Evolutionary conservation across 495 filamentous ascomycete genomes (phyloP), one percentile per base, ranked within the genome.

Genomic region (Podospora tetraspora): DNA sequence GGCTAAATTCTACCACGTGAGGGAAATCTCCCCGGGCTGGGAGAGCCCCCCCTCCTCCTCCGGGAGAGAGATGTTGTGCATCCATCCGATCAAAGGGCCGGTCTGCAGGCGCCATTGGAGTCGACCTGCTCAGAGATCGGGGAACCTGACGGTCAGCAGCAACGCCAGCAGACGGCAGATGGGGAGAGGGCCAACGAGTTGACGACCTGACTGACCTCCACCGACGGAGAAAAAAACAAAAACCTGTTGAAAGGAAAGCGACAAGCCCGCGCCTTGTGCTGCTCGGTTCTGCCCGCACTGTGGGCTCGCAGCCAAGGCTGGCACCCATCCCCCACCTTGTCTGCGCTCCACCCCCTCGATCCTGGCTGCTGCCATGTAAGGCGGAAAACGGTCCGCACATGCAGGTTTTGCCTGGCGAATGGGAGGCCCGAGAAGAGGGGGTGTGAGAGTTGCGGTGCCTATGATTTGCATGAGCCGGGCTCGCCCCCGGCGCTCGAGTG

Each of bases 331-430:
- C 68, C 68, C 63, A 70, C 69, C 66, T 62, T 66, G 62, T 62
- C 62, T 62, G 59, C 57, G 59, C 61, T 69, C 61, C 71, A 68
- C 43, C 67, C 68, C 68, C 72, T 73, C 66, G 56, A 74, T 73
- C 77, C 71, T 74, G 74, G 74, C 71, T 64, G 74, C 71, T 64
- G 67, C 68, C 73, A 77, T 79, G 76, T 78, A 75, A 72, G 77
- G 77, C 77, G 77, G 77, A 79, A 77, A 79, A 79, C 77, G 77
- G 77, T 79, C 77, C 77, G 77, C 77, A 66, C 76, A 72, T 79
- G 77, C 77, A 79, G 76, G 63, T 68, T 32, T 57, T 62, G 21
- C 60, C 67, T 66, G 71, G 69, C 76, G 75, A 78, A 78, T 78
- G 66, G 69, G 76, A 78, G 63, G 52, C 37, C 69, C 32, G 66